A percentile compares a stretch with the other conserved stretches of the same genome.
Evolutionary conservation across 164 flowering plant genomes (phyloP).

Genomic region (Dillenia turbinata): DNA sequence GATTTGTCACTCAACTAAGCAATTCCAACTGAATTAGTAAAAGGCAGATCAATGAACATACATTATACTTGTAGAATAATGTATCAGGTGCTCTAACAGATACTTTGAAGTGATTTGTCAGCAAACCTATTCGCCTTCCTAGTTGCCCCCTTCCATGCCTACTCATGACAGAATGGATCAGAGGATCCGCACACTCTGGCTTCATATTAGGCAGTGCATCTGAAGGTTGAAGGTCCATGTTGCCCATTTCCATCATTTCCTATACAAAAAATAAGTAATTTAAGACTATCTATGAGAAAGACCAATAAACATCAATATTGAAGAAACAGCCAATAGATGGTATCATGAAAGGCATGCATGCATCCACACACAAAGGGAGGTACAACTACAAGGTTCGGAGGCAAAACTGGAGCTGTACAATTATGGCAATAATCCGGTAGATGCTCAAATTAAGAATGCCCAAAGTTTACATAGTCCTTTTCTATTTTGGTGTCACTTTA

Average conservation of each 20-base stretch:
- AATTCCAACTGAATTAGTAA: neutral
- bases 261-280: too few species aligned
- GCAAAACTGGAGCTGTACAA: too few species aligned
- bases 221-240: conserved; percentile 24
- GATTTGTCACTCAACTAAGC: neutral
- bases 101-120: conserved; percentile 68
- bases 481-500: too few species aligned
- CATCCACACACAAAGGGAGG: too few species aligned
- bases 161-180: conserved; percentile 30
- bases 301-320: too few species aligned
- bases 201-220: conserved; percentile 16
- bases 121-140: conserved; percentile 49
- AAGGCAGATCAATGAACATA: conserved; percentile 18
- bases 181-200: conserved; percentile 22
- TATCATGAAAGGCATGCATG: too few species aligned
- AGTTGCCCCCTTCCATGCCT: conserved; percentile 53
- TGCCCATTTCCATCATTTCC: conserved; percentile 23
- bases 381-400: too few species aligned
- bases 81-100: conserved; percentile 36
- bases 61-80: conserved; percentile 64
- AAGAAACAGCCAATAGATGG: too few species aligned
- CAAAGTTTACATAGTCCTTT: too few species aligned
- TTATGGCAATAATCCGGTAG: too few species aligned
- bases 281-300: too few species aligned
- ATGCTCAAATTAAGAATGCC: too few species aligned